Evolutionary conservation across 2,329 filamentous ascomycete genomes (phyloP), one percentile per base, ranked within the genome.

Genomic region (Lasiodiplodia sp.): DNA sequence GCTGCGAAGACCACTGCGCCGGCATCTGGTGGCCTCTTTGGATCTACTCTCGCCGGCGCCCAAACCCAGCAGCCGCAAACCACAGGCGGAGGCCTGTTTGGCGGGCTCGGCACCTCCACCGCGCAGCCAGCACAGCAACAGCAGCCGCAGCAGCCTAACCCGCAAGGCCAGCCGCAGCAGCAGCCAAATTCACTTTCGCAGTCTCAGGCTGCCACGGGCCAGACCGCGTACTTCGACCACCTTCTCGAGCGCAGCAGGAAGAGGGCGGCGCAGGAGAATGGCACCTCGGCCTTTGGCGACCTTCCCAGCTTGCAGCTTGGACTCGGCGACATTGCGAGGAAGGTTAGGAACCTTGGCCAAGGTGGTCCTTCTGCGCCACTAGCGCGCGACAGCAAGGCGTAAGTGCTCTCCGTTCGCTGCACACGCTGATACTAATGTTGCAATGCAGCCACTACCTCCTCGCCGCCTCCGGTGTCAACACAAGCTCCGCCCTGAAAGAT

Each of bases 391-490:
- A 68, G 58, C 47, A 68, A 57, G 62, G 88, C 88, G 82, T 88
- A 79, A 79, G 85, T 79, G 65, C 56, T 18, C 5, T 38, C 2
- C 25, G 53, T n/a, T 57, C 28, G 14, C 31, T 56, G 18, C 37
- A 34, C 16, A 31, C 23, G 21, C 64, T 55, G 65, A 8, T 60
- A 64, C 70, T 76, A 68, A 77, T 63, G 5, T 14, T 56, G n/a
- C 38, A n/a, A 55, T 56, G 52, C 71, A 94, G 92, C 74, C 95
- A 97, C 79, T 97, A 97, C 79, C 86, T 98, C 51, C 90, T 99
- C 62, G 94, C 95, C 34, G 95, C 93, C 8, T 98, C 96, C 14
- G 96, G 96, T 40, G 92, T 99, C 68, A 93, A 97, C 75, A 93
- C 95, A 16, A 91, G 92, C 51, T 87, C 91, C 71, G 93, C 95